Percentiles rank a stretch among this genome's conserved stretches.
Evolutionary conservation across 2,329 filamentous ascomycete genomes (phyloP).

Genomic region (Exserohilum turcica): DNA sequence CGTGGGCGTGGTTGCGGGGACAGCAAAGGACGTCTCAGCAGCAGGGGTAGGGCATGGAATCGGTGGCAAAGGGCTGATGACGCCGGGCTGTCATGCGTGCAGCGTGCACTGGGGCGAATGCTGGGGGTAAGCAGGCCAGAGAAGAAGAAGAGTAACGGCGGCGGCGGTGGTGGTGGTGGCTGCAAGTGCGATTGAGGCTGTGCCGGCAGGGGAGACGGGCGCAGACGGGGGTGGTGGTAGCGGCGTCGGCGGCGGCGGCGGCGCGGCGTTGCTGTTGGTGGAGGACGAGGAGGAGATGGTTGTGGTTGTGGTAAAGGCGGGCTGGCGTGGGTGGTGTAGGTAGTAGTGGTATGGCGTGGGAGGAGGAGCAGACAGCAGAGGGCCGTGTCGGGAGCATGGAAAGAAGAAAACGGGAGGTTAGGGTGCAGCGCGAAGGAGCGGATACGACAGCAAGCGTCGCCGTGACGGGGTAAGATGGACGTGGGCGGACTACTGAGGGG

Average conservation of each 20-base stretch:
- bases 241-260: background rate
- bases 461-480: constrained; percentile 1
- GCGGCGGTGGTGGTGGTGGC: constrained; percentile 1
- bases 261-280: background rate
- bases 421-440: constrained; percentile 41
- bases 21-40: constrained; percentile 13
- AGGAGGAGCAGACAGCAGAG: constrained; percentile 10
- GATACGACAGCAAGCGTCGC: constrained; percentile 26
- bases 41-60: constrained; percentile 31
- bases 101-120: constrained; percentile 34
- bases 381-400: constrained; percentile 4
- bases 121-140: constrained; percentile 18
- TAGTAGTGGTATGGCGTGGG: no score
- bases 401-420: background rate
- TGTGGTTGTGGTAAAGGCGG: no score
- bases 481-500: no score
- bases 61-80: constrained; percentile 24
- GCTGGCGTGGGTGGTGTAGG: no score
- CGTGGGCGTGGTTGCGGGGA: constrained; percentile 9
- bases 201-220: constrained; percentile 14
- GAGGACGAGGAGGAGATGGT: no score
- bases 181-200: constrained; percentile 14
- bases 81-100: constrained; percentile 41
- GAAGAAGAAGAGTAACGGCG: constrained; percentile 10
- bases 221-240: constrained; percentile 7